Conservation (phyloP, 805 yeast species). For the Candida xiaguanensis region DNA sequence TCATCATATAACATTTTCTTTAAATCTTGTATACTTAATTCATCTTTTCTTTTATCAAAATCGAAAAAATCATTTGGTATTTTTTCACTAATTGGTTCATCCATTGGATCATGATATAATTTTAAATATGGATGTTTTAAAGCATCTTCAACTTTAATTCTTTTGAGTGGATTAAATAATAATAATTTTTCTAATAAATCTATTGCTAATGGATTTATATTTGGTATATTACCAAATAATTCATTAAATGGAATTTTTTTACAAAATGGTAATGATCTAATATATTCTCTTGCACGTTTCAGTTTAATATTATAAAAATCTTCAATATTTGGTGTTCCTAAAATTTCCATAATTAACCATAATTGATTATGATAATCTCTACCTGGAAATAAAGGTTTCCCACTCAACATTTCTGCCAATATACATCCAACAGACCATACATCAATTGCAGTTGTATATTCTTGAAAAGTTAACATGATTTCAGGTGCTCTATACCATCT, state of each 20-base stretch:
- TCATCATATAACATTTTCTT: conserved; percentile 77
- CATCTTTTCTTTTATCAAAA: conserved; percentile 81
- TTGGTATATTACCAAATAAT: conserved; percentile 39
- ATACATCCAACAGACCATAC: conserved; percentile 98
- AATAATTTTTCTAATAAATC: conserved; percentile 66
- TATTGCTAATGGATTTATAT: conserved; percentile 39
- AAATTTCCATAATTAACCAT: conserved; percentile 73
- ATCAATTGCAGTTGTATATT: conserved; percentile 92
- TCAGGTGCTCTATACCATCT: conserved; percentile 98
- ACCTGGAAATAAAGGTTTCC: conserved; percentile 90
- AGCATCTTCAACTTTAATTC: conserved; percentile 75
- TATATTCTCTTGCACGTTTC: conserved; percentile 84
- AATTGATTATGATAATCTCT: conserved; percentile 90
- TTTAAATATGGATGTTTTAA: conserved; percentile 80
- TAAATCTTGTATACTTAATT: conserved; percentile 69
- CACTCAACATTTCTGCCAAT: conserved; percentile 82
- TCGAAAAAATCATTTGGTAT: conserved; percentile 86
- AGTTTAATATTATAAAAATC: conserved; percentile 74
- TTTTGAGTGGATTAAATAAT: conserved; percentile 64
- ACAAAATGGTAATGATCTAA: conserved; percentile 70
- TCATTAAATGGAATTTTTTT: conserved; percentile 55
- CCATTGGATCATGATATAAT: conserved; percentile 91
- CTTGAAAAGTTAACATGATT: conserved; percentile 91
- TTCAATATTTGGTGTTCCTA: conserved; percentile 85
- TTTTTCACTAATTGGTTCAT: conserved; percentile 83